phyloP scores from a whole-genome alignment of 2,329 filamentous ascomycete genomes.

The Fusarium sp. region DNA sequence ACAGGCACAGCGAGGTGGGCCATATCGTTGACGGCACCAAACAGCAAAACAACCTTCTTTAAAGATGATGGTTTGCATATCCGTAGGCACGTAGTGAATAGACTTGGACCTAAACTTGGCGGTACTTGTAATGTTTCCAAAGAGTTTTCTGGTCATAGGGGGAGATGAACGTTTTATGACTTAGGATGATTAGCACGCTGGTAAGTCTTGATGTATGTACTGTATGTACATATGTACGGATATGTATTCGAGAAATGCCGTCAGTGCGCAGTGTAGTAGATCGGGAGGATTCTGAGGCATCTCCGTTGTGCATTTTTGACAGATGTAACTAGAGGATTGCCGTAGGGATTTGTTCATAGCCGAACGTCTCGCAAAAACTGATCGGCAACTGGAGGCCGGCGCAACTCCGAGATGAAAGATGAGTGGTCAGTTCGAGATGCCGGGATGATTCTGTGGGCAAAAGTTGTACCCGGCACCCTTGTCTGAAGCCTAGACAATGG shows the following conservation, averaged over 20 bases:
- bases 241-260: constrained; percentile 3
- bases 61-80: constrained; percentile 35
- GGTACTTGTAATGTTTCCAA: not conserved
- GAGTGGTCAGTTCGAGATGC: constrained; percentile 22
- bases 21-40: constrained; percentile 29
- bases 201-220: not conserved
- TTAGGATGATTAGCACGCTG: not conserved
- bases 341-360: constrained; percentile 39
- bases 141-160: not conserved
- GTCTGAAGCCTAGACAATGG: constrained; percentile 20
- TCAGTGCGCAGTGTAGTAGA: constrained; percentile 17
- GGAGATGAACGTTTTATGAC: not conserved
- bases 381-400: constrained; percentile 32
- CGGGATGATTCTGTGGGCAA: constrained; percentile 38
- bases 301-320: constrained; percentile 37
- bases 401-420: constrained; percentile 34
- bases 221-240: not conserved
- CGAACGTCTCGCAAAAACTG: constrained; percentile 27
- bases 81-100: not conserved
- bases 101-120: not conserved
- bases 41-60: constrained; percentile 23
- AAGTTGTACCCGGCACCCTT: constrained; percentile 21
- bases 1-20: constrained; percentile 32
- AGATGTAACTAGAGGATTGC: constrained; percentile 37
- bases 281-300: constrained; percentile 25